Conservation (phyloP, 2,329 filamentous ascomycete genomes). For the Phoma sp. region DNA sequence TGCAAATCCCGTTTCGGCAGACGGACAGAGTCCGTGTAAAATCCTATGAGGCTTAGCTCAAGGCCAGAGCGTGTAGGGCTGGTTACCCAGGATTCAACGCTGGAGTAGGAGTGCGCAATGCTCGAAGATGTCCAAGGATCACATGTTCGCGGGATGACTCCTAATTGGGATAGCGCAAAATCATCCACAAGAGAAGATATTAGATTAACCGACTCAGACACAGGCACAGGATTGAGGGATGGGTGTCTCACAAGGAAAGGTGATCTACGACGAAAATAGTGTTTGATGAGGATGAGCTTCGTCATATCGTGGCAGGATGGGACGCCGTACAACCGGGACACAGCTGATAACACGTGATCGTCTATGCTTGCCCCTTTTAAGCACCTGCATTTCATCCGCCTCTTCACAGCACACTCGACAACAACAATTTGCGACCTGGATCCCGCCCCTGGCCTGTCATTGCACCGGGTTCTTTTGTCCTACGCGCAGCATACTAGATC, state of each 20-base stretch:
- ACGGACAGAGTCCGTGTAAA: not conserved
- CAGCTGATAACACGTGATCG: constrained; percentile 4
- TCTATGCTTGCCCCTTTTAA: not conserved
- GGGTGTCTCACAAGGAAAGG: too few relatives aligned
- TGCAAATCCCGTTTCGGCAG: constrained; percentile 7
- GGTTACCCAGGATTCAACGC: constrained; percentile 1
- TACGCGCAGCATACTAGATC: not conserved
- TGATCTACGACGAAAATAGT: too few relatives aligned
- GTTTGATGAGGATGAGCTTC: not conserved
- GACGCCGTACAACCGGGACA: not conserved
- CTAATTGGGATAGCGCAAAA: constrained; percentile 17
- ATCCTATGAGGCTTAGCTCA: constrained; percentile 2
- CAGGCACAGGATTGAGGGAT: not conserved
- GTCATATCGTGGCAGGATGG: not conserved
- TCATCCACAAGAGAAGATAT: not conserved
- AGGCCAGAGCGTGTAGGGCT: constrained; percentile 2
- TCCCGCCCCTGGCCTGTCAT: not conserved
- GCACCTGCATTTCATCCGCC: not conserved
- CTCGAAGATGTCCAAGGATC: constrained; percentile 7
- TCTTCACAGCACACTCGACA: not conserved
- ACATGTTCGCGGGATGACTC: constrained; percentile 33
- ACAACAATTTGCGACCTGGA: constrained; percentile 7
- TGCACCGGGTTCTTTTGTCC: not conserved
- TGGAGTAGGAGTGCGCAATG: constrained; percentile 6
- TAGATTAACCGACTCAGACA: not conserved